Evolutionary conservation across 495 filamentous ascomycete species (phyloP), one percentile per base, ranked within the genome.

Genomic region (Entonaema liquescens): DNA sequence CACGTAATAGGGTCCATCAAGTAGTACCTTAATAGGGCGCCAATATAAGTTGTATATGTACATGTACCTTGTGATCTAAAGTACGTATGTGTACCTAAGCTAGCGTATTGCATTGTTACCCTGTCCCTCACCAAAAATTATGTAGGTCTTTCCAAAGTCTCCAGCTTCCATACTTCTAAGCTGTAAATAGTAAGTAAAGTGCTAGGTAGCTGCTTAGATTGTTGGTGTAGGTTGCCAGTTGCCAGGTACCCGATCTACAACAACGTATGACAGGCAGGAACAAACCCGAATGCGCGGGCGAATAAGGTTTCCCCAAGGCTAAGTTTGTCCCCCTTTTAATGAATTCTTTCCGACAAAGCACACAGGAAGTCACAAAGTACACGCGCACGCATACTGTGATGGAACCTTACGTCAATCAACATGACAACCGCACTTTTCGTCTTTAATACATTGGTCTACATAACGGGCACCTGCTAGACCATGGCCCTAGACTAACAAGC

Each of bases 371-470:
- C 1, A 26, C 50, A 13, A 29, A 53, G 49, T 64, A 53, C 59
- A 57, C 55, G 44, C 38, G 21, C 11, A 62, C 26, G 11, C 53
- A 61, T 21, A 36, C 8, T 60, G 60, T 52, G 65, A 72, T 72
- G 70, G 65, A 72, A 72, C 70, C 70, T 72, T 68, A 72, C 70
- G 70, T 72, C 70, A 72, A 68, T 72, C 70, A 68, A 68, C 70
- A 72, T 68, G 70, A 65, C 60, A 65, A 72, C 62, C 44, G 49
- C 65, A 59, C 49, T 63, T 67, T 63, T 59, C 63, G 59, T 56
- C 59, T 67, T 67, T 9, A 47, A 65, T 61, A 65, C 68, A 60
- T 19, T 53, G 29, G 50, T 6, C 25, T 58, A 36, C 33, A 54
- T 19, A 52, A 25, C 21, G 23, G 17, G 36, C 35, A 63, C 44